Evolutionary conservation across 768 basidiomycete genomes (phyloP), one percentile per base, ranked within the genome.

Genomic region (Amyloporia xantha): DNA sequence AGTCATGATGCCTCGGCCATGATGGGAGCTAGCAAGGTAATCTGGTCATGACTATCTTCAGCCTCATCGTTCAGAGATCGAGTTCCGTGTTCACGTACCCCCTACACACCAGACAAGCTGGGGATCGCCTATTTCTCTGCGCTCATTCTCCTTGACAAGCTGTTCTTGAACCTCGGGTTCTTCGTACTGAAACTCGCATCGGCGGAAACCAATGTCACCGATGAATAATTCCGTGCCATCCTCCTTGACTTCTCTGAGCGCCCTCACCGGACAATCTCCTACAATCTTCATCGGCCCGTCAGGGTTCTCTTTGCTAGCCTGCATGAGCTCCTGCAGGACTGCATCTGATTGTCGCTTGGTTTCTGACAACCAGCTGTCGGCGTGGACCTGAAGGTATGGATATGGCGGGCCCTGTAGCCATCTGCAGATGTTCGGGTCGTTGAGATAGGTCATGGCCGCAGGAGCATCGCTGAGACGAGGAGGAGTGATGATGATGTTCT

Each of bases 1-100:
- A 19, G 76, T 75, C 87, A 88, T 88, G 53, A 89, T 86, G 0
- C 86, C 84, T 54, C 67, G 71, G 25, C 83, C 72, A 49, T 86
- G 84, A 57, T 84, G 76, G 27, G 73, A 75, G 13, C 78, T 70
- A 4, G 71, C 74, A 36, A 87, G 63, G 53, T 74, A 85, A 58
- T 84, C 85, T 56, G 40, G 10, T 33, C 30, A 15, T 33, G 9
- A 15, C 15, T 7, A 7, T 7, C 9, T 33, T 15, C 7, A 24
- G 2, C 17, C 23, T 5, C n/a, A 51, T 21, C 25, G 4, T 39
- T 43, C 35, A 33, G 30, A 33, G 30, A 33, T 33, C 15, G 30
- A 33, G 7, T 15, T 33, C 15, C n/a, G n/a, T n/a, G n/a, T n/a
- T 15, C 15, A 33, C 30, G 15, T 60, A 84, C 84, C 72, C 54